A percentile compares a stretch with the other conserved stretches of the same genome.
These are phyloP conservation scores for Amaranthus tricolor DNA, from an alignment of 179 eudicot species.

Conservation along the genomic window DNA sequence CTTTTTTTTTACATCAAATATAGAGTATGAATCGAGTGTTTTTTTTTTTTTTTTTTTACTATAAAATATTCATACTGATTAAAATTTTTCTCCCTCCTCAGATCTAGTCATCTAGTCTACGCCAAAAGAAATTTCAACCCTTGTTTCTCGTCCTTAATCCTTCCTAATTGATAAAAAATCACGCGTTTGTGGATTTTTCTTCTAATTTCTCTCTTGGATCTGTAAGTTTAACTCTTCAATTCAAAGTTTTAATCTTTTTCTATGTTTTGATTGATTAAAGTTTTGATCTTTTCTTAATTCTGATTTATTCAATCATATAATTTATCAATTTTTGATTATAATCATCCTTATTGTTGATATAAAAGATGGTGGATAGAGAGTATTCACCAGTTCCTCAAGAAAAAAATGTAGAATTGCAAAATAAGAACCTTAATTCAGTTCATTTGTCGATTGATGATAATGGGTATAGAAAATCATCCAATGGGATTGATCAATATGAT, in stretches of 20 bases:
- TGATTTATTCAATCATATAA: neutral
- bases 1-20: too few species aligned
- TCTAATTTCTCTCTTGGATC: slow-evolving; percentile 8
- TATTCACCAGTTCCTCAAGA: slow-evolving; percentile 45
- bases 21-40: too few species aligned
- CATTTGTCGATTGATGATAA: slow-evolving; percentile 26
- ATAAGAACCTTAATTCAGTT: slow-evolving; percentile 27
- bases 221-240: neutral
- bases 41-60: too few species aligned
- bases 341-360: neutral
- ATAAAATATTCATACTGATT: too few species aligned
- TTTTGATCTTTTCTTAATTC: neutral
- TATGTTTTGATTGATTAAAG: neutral
- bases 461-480: slow-evolving; percentile 28
- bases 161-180: neutral
- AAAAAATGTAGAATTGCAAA: slow-evolving; percentile 34
- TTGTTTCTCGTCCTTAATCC: neutral
- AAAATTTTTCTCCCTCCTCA: neutral
- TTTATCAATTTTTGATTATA: neutral
- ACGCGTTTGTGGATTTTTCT: neutral
- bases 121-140: neutral
- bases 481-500: slow-evolving; percentile 29
- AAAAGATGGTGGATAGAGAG: slow-evolving; percentile 37
- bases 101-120: neutral
- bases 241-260: slow-evolving; percentile 9